Evolutionary conservation across 2,329 filamentous ascomycete species (phyloP), one percentile per base, ranked within the genome.

Genomic region (Cytospora leucostoma): DNA sequence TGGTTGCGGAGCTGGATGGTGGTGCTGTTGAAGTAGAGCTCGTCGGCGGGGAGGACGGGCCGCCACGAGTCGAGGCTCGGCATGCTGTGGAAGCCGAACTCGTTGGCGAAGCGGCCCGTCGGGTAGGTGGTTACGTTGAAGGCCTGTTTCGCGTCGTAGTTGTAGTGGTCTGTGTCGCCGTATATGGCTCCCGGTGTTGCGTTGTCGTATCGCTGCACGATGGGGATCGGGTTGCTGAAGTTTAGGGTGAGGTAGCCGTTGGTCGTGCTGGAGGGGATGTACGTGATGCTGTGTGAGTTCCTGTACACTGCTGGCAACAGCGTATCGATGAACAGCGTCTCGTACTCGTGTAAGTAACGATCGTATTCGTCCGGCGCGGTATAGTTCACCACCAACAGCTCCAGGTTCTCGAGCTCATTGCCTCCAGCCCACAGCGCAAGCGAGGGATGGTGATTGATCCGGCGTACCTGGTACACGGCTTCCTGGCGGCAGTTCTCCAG

Each of bases 31-130:
- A 88, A 86, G 63, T 78, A 69, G 0, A 88, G 75, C 47, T 87
- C 81, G 6, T 77, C 70, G 1, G 78, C 74, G 1, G 78, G 73
- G 0, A 88, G 70, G 2, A 80, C 84, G 68, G 84, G 79, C 50
- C 77, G 76, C 85, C 85, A 88, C 3, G 78, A 82, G 64, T 86
- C 81, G 0, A 88, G 69, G 58, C 80, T 83, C 0, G 85, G 85
- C 85, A 88, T 86, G 61, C 80, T 83, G 68, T 86, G 84, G 70
- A 81, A 88, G 32, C 86, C 86, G 65, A 88, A 88, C 71, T 88
- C 85, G 66, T 87, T 86, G 2, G 83, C 81, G 68, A 88, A 88
- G 10, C 85, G 78, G 2, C 84, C 84, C 0, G 86, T 74, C 0
- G 85, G 84, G 65, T 87, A 87, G 0, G 73, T 76, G 1, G 75